Evolutionary conservation across 1,284 basidiomycete genomes (phyloP), one percentile per base, ranked within the genome.

Genomic region (Kalmanozyma brasiliensis): DNA sequence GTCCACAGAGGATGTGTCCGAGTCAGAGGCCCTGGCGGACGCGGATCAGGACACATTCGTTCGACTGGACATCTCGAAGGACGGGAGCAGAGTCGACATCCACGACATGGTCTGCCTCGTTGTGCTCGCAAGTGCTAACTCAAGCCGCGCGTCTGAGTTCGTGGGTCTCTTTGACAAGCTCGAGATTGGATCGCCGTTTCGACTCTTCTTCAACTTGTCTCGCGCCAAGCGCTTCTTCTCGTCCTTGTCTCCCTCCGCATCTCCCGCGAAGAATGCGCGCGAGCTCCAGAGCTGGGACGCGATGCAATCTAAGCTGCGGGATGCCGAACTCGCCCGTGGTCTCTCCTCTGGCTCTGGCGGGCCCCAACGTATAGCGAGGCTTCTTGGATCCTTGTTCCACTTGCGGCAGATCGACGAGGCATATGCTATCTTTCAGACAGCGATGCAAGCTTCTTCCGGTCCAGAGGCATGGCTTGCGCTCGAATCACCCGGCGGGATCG

Each of bases 161-260:
- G 57, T 60, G 1, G 42, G 57, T 22, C 53, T 49, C 14, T 60
- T 76, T 41, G 68, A 71, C 23, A 60, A 56, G 41, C 37, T 76
- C 19, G 74, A 76, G 3, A 35, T 76, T 14, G 74, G 74, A 10
- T 63, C 74, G 13, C 71, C 69, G 10, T 72, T 73, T 19, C 58
- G 73, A 23, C 58, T 68, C 24, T 74, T 66, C 46, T 74, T 76
- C 38, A 52, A 71, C 46, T 35, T 56, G 40, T 23, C 52, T 24
- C 66, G 58, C 16, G 51, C 53, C 5, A 51, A 55, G 30, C 60
- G 57, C 2, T 56, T 60, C 8, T 69, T 51, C 33, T 29, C 47
- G 17, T 44, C 53, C 4, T n/a, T 45, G 2, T 32, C 19, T 2
- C 19, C 37, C 2, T 34, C 47, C n/a, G 26, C 29, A 16, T 13